Base-by-base conservation (phyloP, 148 eudicot genomes). In the Drosera capensis region DNA sequence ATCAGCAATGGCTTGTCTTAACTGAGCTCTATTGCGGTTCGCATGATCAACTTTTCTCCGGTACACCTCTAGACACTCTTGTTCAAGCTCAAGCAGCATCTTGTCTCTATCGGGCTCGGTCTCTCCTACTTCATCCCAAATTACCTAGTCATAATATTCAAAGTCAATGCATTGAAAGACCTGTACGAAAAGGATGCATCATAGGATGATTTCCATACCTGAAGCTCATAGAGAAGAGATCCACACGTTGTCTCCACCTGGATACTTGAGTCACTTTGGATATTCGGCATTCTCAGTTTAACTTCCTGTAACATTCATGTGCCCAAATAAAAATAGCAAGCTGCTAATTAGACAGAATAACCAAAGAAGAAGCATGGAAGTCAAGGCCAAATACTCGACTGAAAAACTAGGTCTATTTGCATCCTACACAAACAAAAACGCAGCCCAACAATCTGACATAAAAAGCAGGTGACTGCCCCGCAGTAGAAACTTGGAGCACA, bases 121-220 rank as follows among this genome's bases (percentile, higher is more conserved):
- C 59, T 82, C 93, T 12, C 93, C 93, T 48, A 82, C 73, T 49
- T 82, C 86, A 60, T 78, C 82, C 93, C 93, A 82, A 53, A 82
- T 78, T 42, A 72, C 59, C 93, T 82, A 44, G 20, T 23, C 42
- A 25, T 7, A 42, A 2, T 20, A 19, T 48, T 29, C 8, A 51
- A 18, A 25, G 2, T 22, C 6, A 14, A 48, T 7, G n/a, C 16
- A 48, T 20, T 28, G 20, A 43, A 23, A 30, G 12, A 52, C 29
- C 3, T 21, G 40, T 37, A 8, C n/a, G 16, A 30, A 45, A 46
- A 46, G 20, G 24, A 14, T 19, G 23, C 26, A 1, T 26, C 17
- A 23, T 22, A 43, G 5, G 13, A 28, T 54, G 51, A n/a, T 25
- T 43, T 2, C 5, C 28, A 51, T 66, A 74, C 75, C 72, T 65